phyloP scores from a whole-genome alignment of 2,329 filamentous ascomycete species.

The Neoscytalidium dimidiatum region DNA sequence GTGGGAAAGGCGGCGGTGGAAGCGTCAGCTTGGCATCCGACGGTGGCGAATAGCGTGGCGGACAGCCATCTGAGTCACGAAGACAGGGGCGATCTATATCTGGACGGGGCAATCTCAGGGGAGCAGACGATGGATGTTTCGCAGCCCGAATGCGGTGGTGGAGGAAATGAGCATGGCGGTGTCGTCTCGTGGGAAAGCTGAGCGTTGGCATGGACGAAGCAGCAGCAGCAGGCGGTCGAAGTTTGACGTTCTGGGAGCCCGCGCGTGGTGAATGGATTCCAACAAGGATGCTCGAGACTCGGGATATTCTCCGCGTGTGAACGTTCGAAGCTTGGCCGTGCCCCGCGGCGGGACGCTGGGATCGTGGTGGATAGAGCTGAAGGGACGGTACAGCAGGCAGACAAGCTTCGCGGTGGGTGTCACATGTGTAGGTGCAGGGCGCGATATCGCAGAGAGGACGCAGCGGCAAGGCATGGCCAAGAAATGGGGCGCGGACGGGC shows the following conservation, averaged over 20 bases:
- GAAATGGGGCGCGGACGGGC: neutral
- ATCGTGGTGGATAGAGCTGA: neutral
- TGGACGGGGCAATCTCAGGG: neutral
- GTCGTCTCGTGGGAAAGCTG: too few species aligned
- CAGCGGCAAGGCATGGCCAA: neutral
- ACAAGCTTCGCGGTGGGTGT: neutral
- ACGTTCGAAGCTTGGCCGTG: neutral
- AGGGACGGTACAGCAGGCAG: neutral
- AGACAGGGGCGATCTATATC: neutral
- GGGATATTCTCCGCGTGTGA: neutral
- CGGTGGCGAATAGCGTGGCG: neutral
- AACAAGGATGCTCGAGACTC: neutral
- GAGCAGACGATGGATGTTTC: neutral
- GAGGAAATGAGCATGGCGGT: neutral
- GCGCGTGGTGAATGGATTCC: neutral
- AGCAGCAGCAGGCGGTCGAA: neutral
- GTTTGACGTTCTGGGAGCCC: neutral
- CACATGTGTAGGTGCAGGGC: neutral
- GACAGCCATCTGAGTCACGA: neutral
- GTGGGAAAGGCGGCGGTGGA: neutral
- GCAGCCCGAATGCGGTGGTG: neutral
- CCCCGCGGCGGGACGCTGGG: neutral
- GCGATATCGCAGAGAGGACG: neutral
- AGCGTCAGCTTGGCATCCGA: neutral
- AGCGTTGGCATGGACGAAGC: too few species aligned